Percentiles rank a stretch among this genome's conserved stretches.
phyloP scores from a whole-genome alignment of 2,329 filamentous ascomycete species.

The Cladosporium sp. region DNA sequence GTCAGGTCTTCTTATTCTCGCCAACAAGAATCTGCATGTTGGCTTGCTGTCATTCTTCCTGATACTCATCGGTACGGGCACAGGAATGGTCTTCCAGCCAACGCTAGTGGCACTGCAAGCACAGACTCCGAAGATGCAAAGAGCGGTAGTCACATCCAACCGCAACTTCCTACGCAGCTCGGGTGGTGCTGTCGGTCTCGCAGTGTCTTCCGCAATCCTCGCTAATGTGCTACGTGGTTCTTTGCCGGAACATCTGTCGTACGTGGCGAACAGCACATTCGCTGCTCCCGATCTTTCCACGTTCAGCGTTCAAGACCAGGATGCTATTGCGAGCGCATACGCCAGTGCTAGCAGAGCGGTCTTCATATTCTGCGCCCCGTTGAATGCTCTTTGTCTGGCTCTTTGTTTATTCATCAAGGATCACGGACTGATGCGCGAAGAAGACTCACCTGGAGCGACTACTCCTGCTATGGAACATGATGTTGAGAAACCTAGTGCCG shows the following conservation, averaged over 20 bases:
- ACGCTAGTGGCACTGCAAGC: constrained; percentile 69
- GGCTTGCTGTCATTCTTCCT: constrained; percentile 56
- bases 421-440: constrained; percentile 28
- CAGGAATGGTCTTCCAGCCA: constrained; percentile 69
- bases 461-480: background rate
- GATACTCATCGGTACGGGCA: constrained; percentile 60
- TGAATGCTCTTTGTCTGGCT: constrained; percentile 54
- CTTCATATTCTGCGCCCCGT: constrained; percentile 58
- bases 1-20: constrained; percentile 41
- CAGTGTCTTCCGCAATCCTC: constrained; percentile 69
- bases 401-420: constrained; percentile 51
- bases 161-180: constrained; percentile 70
- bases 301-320: constrained; percentile 39
- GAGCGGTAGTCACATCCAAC: constrained; percentile 66
- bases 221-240: constrained; percentile 35
- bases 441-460: constrained; percentile 23
- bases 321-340: constrained; percentile 52
- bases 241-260: constrained; percentile 41
- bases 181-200: constrained; percentile 66
- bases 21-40: constrained; percentile 35
- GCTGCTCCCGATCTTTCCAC: constrained; percentile 35
- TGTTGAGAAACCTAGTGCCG: background rate
- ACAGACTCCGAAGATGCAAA: constrained; percentile 56
- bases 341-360: constrained; percentile 56
- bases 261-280: constrained; percentile 45